Percentiles rank a stretch among this genome's conserved stretches.
These are phyloP conservation scores for Tricharina praecox DNA, from an alignment of 495 filamentous ascomycete species.

Conservation along the genomic window DNA sequence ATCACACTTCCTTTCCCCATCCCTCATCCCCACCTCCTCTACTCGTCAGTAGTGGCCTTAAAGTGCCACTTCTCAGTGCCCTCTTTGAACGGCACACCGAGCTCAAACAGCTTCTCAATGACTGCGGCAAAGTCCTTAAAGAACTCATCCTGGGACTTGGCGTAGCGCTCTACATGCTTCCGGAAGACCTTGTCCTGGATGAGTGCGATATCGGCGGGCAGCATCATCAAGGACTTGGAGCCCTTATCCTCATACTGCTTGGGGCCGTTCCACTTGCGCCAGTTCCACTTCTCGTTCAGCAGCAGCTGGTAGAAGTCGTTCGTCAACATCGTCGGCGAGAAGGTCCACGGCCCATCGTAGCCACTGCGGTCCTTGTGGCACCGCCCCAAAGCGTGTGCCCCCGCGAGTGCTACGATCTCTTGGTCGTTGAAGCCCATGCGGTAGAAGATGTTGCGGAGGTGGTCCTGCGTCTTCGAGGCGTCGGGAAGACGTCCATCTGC, in stretches of 20 bases:
- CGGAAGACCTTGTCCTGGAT: constrained; percentile 79
- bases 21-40: neutral
- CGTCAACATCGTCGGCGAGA: constrained; percentile 81
- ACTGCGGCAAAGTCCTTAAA: constrained; percentile 82
- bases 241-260: constrained; percentile 47
- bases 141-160: constrained; percentile 78
- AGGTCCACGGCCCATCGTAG: constrained; percentile 87
- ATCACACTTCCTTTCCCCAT: no score
- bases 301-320: constrained; percentile 90
- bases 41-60: constrained; percentile 45
- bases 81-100: constrained; percentile 75
- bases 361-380: constrained; percentile 82
- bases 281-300: constrained; percentile 78
- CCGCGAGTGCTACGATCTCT: constrained; percentile 81
- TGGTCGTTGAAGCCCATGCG: constrained; percentile 98
- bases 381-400: constrained; percentile 83
- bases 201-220: constrained; percentile 78
- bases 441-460: constrained; percentile 83
- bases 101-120: constrained; percentile 70
- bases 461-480: constrained; percentile 56
- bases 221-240: constrained; percentile 87
- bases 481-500: constrained; percentile 84
- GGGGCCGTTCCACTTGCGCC: constrained; percentile 87
- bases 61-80: constrained; percentile 52
- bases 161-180: constrained; percentile 73